Evolutionary conservation across 2,329 filamentous ascomycete species (phyloP), one percentile per base, ranked within the genome.

Genomic region (Pezicula neosporulosa): DNA sequence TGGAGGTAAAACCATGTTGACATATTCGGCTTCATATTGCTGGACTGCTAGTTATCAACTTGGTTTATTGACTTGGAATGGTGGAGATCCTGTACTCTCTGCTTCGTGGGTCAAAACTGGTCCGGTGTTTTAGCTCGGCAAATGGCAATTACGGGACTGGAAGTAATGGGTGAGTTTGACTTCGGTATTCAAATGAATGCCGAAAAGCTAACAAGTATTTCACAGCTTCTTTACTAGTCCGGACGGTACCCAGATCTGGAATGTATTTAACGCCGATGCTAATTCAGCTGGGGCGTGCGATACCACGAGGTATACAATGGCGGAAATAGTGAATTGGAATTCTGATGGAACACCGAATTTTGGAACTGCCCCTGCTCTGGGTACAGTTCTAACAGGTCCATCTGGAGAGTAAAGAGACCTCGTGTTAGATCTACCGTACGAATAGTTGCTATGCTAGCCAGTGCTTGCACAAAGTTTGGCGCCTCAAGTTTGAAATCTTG

Each of bases 81-180:
- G 77, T 12, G 65, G 54, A 0, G 73, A 81, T 54, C 80, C 80
- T 0, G 63, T 71, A 13, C 58, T 63, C 15, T 57, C 66, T 0
- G 60, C 60, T 0, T 75, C 72, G 10, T 83, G 79, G 80, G 70
- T 63, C 3, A 83, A 82, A 69, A 72, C 67, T 3, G 77, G 77
- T 0, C 78, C 76, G 8, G 68, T 78, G 2, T 73, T 3, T 83
- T 36, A 73, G 69, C 18, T 75, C 71, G 42, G 77, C 73, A 2
- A 81, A 82, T 52, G 78, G 78, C 3, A 80, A 81, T 60, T 82
- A 77, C 46, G 78, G 79, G 13, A 77, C 78, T 0, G 79, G 77
- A 7, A 49, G 47, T 24, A 59, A 58, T 30, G 69, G 68, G 65
- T 72, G 55, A 35, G 56, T 56, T 15, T 27, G 19, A 27, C 27